Percentiles rank a stretch among this genome's conserved stretches.
These are phyloP conservation scores for Phytophthora multivora DNA, from an alignment of 352 stramenopile genomes.

Conservation along the genomic window DNA sequence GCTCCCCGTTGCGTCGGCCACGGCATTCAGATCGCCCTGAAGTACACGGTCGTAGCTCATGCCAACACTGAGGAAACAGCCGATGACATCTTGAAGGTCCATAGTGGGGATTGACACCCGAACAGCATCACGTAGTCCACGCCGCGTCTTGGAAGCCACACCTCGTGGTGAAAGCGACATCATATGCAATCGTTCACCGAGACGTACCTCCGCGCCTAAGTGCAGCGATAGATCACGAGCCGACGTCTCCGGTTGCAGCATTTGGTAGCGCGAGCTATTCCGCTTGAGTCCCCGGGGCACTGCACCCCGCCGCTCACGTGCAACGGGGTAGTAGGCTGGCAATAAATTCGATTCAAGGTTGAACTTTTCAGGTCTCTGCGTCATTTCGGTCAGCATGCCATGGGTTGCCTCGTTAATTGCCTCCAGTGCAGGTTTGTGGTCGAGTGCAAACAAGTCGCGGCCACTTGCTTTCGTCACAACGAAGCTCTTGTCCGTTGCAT, in stretches of 20 bases:
- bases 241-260: constrained; percentile 73
- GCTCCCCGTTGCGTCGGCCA: constrained; percentile 58
- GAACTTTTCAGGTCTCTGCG: constrained; percentile 61
- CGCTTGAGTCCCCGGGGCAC: constrained; percentile 37
- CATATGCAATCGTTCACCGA: constrained; percentile 72
- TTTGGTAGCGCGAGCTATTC: constrained; percentile 62
- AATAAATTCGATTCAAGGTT: constrained; percentile 69
- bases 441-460: constrained; percentile 62
- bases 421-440: constrained; percentile 74
- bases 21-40: constrained; percentile 60
- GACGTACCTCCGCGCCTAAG: constrained; percentile 56
- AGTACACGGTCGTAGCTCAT: constrained; percentile 74
- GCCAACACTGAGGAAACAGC: constrained; percentile 69
- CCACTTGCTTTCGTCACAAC: constrained; percentile 67
- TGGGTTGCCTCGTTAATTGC: constrained; percentile 79
- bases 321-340: constrained; percentile 77
- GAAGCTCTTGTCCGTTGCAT: constrained; percentile 71
- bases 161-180: constrained; percentile 72
- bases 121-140: constrained; percentile 62
- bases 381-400: constrained; percentile 73
- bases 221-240: constrained; percentile 53
- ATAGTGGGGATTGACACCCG: constrained; percentile 58
- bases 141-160: constrained; percentile 51
- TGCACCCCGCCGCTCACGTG: constrained; percentile 48
- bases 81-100: constrained; percentile 63